Percentiles rank a stretch among this genome's conserved stretches.
Conservation (phyloP, 306 rosid species). For the Inga oerstediana region DNA sequence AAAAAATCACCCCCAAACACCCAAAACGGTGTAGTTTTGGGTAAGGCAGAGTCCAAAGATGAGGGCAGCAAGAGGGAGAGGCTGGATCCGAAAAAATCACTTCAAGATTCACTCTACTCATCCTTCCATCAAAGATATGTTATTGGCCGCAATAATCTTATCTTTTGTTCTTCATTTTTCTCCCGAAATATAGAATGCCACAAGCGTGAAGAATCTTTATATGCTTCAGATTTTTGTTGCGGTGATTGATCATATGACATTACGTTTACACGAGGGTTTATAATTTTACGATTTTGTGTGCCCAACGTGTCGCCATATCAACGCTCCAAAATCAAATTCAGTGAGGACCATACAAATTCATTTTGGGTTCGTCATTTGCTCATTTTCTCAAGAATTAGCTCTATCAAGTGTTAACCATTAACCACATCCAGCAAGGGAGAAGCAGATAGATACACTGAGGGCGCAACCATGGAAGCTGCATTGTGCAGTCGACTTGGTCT, state of each 20-base stretch:
- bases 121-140: too few species aligned
- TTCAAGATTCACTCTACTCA: too few species aligned
- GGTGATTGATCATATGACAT: background rate
- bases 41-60: too few species aligned
- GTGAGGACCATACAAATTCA: conserved; percentile 37
- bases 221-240: background rate
- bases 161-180: background rate
- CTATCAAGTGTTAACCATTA: conserved; percentile 12
- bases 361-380: conserved; percentile 16
- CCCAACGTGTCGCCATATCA: conserved; percentile 46
- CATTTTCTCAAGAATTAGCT: background rate
- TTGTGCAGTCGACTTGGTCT: conserved; percentile 62
- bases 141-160: background rate
- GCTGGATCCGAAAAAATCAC: too few species aligned
- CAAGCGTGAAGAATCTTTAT: background rate
- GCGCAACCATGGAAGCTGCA: conserved; percentile 67
- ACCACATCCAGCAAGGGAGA: conserved; percentile 19
- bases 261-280: too few species aligned
- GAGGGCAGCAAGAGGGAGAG: too few species aligned
- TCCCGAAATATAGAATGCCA: background rate
- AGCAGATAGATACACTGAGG: conserved; percentile 20
- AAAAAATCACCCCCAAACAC: too few species aligned
- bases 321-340: conserved; percentile 29
- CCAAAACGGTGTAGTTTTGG: too few species aligned
- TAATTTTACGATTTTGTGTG: background rate